Evolutionary conservation across 306 rosid species (phyloP).

Genomic region (Cucumis melo): DNA sequence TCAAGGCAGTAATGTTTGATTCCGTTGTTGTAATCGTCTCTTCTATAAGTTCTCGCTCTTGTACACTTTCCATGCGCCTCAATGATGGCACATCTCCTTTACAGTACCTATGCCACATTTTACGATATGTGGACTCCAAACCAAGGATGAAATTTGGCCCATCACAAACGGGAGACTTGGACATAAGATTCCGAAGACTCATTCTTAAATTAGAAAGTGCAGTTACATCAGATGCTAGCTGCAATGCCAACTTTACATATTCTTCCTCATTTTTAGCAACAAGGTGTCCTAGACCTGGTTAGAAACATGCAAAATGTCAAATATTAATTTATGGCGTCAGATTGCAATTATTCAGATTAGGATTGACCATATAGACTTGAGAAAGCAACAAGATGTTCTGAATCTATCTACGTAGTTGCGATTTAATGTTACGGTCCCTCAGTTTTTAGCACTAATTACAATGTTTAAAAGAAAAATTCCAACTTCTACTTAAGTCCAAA

Average conservation of each 20-base stretch:
- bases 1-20: conserved; percentile 10
- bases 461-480: neutral
- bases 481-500: neutral
- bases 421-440: neutral
- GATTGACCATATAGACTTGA: neutral
- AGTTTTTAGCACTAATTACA: neutral
- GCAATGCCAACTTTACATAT: conserved; percentile 64
- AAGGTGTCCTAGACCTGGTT: conserved; percentile 54
- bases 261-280: conserved; percentile 80
- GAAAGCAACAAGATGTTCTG: neutral
- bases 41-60: conserved; percentile 17
- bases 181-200: conserved; percentile 76
- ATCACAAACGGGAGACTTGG: conserved; percentile 74
- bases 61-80: conserved; percentile 37
- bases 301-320: neutral
- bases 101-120: conserved; percentile 82
- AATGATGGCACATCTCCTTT: conserved; percentile 84
- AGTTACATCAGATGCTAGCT: conserved; percentile 76
- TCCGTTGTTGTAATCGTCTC: conserved; percentile 23
- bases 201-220: conserved; percentile 61
- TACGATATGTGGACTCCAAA: conserved; percentile 56
- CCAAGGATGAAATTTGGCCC: conserved; percentile 57
- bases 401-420: neutral
- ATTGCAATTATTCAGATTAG: neutral
- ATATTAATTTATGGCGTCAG: neutral